Percentiles rank a stretch among this genome's conserved stretches.
Evolutionary conservation across 2,329 filamentous ascomycete species (phyloP).

Genomic region (Claviceps arundinis): DNA sequence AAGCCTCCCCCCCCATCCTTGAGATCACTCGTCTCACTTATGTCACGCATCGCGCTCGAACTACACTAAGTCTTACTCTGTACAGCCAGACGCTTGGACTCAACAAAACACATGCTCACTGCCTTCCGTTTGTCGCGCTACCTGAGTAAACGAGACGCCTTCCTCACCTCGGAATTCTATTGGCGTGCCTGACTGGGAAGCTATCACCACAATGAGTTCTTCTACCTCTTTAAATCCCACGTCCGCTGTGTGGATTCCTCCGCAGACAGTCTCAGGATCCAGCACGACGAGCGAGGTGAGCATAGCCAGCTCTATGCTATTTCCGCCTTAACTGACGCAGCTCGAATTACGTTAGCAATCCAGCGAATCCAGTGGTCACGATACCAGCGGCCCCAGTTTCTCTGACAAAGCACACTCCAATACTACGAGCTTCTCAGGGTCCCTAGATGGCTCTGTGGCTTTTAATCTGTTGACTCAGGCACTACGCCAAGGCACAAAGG

Average conservation of each 20-base stretch:
- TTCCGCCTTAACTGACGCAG: neutral
- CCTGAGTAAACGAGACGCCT: neutral
- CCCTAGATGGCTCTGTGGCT: constrained; percentile 1
- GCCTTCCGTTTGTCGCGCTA: neutral
- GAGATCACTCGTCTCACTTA: no score
- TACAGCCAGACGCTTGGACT: neutral
- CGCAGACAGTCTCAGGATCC: neutral
- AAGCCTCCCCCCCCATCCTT: no score
- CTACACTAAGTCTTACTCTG: neutral
- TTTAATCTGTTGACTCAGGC: constrained; percentile 2
- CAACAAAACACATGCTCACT: neutral
- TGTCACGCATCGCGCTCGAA: neutral
- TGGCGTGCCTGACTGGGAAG: neutral
- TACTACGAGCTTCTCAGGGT: constrained; percentile 2
- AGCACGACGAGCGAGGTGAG: constrained; percentile 5
- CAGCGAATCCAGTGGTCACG: neutral
- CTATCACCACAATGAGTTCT: neutral
- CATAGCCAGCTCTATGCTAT: neutral
- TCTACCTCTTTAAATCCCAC: constrained; percentile 1
- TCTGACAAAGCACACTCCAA: constrained; percentile 2
- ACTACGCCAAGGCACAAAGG: constrained; percentile 2
- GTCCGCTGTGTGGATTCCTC: constrained; percentile 3
- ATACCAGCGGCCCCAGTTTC: neutral
- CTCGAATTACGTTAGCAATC: neutral
- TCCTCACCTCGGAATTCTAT: neutral